phyloP scores from a whole-genome alignment of 805 yeast genomes.

The Teunomyces gatunensis region DNA sequence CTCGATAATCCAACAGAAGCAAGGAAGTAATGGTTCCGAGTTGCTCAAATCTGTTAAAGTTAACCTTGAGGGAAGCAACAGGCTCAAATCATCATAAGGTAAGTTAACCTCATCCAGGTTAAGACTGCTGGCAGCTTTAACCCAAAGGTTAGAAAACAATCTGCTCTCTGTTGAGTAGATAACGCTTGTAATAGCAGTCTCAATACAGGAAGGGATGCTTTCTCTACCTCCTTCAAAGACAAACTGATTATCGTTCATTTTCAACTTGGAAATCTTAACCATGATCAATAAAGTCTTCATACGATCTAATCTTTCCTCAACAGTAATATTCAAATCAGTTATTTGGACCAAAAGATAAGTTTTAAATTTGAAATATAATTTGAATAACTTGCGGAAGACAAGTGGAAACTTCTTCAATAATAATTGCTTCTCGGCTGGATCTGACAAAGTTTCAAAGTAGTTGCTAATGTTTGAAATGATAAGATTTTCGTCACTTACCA shows the following conservation, averaged over 20 bases:
- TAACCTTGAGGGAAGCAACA: slow-evolving; percentile 30
- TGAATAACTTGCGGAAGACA: slow-evolving; percentile 62
- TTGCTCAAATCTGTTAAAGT: slow-evolving; percentile 23
- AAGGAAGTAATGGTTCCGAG: slow-evolving; percentile 62
- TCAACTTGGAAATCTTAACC: slow-evolving; percentile 60
- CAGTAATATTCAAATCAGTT: slow-evolving; percentile 55
- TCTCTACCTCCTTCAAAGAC: slow-evolving; percentile 36
- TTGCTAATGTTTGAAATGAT: slow-evolving; percentile 64
- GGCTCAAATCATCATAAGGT: slow-evolving; percentile 26
- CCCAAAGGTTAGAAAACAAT: slow-evolving; percentile 66
- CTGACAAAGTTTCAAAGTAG: slow-evolving; percentile 64
- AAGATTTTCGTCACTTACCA: slow-evolving; percentile 52
- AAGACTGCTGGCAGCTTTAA: slow-evolving; percentile 45
- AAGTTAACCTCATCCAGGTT: slow-evolving; percentile 11
- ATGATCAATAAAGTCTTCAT: slow-evolving; percentile 69
- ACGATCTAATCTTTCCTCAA: slow-evolving; percentile 58
- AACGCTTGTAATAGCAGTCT: slow-evolving; percentile 71
- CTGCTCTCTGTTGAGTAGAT: slow-evolving; percentile 81
- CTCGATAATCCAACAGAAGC: slow-evolving; percentile 89
- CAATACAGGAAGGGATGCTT: slow-evolving; percentile 76
- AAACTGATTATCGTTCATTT: slow-evolving; percentile 55
- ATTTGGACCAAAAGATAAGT: slow-evolving; percentile 63
- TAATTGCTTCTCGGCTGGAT: slow-evolving; percentile 39
- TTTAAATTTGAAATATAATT: slow-evolving; percentile 65
- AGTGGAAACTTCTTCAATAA: slow-evolving; percentile 56